phyloP scores from a whole-genome alignment of 441 rosid species.

The Aquilaria agallochum region DNA sequence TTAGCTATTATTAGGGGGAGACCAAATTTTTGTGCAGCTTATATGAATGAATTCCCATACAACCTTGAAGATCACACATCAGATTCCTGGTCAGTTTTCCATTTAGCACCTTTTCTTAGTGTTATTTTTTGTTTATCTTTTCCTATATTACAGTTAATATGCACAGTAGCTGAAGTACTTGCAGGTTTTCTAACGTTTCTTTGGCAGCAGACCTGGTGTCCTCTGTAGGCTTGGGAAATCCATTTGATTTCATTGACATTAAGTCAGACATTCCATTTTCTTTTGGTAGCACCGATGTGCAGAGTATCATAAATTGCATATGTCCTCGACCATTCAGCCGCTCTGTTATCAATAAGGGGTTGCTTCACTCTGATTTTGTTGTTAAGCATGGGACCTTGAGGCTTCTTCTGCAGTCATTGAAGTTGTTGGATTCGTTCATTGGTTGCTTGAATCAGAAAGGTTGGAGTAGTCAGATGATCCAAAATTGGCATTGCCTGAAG shows the following conservation, averaged over 20 bases:
- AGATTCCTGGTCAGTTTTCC: constrained; percentile 71
- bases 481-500: constrained; percentile 46
- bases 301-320: constrained; percentile 61
- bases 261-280: constrained; percentile 35
- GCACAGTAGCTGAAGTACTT: constrained; percentile 43
- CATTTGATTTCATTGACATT: constrained; percentile 55
- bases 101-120: constrained; percentile 11
- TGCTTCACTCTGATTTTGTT: constrained; percentile 79
- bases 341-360: constrained; percentile 72
- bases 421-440: constrained; percentile 62
- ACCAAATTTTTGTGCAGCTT: constrained; percentile 69
- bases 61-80: constrained; percentile 82
- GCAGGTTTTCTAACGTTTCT: constrained; percentile 85
- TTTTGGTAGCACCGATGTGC: constrained; percentile 43
- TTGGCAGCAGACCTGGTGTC: constrained; percentile 79
- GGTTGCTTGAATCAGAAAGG: constrained; percentile 34
- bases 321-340: constrained; percentile 77
- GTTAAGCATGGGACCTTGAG: constrained; percentile 85
- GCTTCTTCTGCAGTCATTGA: constrained; percentile 72
- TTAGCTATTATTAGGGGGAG: constrained; percentile 68
- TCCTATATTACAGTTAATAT: constrained; percentile 15
- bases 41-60: constrained; percentile 86
- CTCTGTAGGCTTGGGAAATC: constrained; percentile 43
- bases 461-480: constrained; percentile 26
- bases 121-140: constrained; percentile 10